phyloP scores from a whole-genome alignment of 1,139 yeast species.

The Scheffersomyces lignicola region DNA sequence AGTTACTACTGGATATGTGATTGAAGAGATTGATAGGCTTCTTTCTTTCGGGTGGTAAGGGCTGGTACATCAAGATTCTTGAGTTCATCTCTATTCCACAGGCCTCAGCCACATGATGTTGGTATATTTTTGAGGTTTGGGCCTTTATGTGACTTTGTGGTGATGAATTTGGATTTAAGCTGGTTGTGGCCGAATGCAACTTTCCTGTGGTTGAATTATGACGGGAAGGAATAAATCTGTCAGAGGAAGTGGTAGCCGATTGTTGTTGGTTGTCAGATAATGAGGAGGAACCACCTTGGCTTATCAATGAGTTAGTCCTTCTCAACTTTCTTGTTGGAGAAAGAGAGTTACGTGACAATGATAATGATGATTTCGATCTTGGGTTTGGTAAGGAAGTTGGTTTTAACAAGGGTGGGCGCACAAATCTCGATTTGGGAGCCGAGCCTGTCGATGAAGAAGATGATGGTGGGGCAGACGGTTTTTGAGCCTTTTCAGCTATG shows the following conservation, averaged over 20 bases:
- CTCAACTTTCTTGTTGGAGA: constrained; percentile 29
- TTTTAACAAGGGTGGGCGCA: constrained; percentile 18
- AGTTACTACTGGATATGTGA: constrained; percentile 20
- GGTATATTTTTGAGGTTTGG: constrained; percentile 70
- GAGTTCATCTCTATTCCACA: constrained; percentile 87
- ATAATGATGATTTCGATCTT: constrained; percentile 22
- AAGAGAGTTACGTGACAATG: constrained; percentile 12
- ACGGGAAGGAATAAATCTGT: constrained; percentile 48
- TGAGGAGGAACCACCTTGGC: constrained; percentile 24
- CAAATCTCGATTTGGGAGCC: constrained; percentile 11
- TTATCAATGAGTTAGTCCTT: constrained; percentile 36
- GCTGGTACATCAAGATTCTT: constrained; percentile 83
- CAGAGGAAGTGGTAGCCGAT: constrained; percentile 26
- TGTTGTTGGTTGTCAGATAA: constrained; percentile 23
- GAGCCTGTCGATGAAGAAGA: constrained; percentile 5
- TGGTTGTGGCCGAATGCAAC: constrained; percentile 20
- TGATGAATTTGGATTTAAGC: constrained; percentile 42
- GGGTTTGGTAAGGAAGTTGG: constrained; percentile 15
- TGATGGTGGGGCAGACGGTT: constrained; percentile 6
- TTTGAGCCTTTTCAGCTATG: constrained; percentile 7
- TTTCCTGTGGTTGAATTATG: constrained; percentile 45
- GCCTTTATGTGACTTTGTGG: constrained; percentile 62
- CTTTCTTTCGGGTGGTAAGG: constrained; percentile 76
- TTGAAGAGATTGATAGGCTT: constrained; percentile 54
- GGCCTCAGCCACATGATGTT: constrained; percentile 88